These are phyloP conservation scores for Actinomortierella ambigua DNA, from an alignment of 371 early-diverging fungal species.

Conservation along the genomic window DNA sequence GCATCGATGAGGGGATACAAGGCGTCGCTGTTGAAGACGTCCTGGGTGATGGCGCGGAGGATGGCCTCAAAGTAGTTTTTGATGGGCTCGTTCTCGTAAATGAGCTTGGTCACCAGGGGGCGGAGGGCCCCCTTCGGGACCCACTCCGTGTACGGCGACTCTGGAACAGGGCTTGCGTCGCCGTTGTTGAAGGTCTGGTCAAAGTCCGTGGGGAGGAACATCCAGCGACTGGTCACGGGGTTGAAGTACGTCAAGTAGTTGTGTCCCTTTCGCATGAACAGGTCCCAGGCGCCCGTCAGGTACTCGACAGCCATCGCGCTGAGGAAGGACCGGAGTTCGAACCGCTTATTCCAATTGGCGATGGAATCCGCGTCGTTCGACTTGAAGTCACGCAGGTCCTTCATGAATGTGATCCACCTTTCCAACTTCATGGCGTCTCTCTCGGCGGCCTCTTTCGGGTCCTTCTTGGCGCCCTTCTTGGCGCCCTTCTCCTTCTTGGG, in stretches of 20 bases:
- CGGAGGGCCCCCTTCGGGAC: conserved; percentile 9
- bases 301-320: conserved; percentile 22
- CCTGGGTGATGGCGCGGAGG: conserved; percentile 3
- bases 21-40: conserved; percentile 12
- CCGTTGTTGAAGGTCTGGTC: conserved; percentile 29
- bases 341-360: conserved; percentile 17
- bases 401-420: conserved; percentile 17
- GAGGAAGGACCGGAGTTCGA: conserved; percentile 20
- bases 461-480: too few relatives aligned
- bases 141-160: conserved; percentile 13
- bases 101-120: conserved; percentile 25
- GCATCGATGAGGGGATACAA: conserved; percentile 11
- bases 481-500: too few relatives aligned
- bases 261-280: conserved; percentile 16
- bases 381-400: conserved; percentile 13
- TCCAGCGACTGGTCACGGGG: conserved; percentile 15
- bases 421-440: conserved; percentile 11
- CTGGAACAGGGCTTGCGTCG: neutral
- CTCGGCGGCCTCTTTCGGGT: too few relatives aligned
- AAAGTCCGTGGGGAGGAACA: conserved; percentile 28
- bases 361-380: conserved; percentile 2
- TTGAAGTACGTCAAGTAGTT: conserved; percentile 31
- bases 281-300: conserved; percentile 20
- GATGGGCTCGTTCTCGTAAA: conserved; percentile 19
- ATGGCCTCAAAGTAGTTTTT: conserved; percentile 16